Evolutionary conservation across 192 early-diverging fungal genomes (phyloP).

Genomic region (Jimgerdemannia flammicorona): DNA sequence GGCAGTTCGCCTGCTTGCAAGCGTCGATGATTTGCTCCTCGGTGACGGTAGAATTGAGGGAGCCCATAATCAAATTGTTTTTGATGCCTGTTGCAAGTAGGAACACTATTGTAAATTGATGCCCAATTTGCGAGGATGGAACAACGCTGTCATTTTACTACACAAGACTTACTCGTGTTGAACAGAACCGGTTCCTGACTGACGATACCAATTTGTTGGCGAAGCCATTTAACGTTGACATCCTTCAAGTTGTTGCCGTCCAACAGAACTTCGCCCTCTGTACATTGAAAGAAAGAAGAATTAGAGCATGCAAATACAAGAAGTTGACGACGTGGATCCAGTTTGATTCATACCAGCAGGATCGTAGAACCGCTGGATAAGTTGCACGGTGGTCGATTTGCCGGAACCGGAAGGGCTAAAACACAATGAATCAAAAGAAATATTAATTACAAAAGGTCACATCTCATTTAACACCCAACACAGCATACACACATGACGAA

Average conservation of each 20-base stretch:
- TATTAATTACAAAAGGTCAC: not conserved
- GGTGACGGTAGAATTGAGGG: slow-evolving; percentile 36
- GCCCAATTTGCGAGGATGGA: not conserved
- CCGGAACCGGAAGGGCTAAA: slow-evolving; percentile 67
- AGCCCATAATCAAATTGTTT: slow-evolving; percentile 80
- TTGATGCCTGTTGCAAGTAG: slow-evolving; percentile 50
- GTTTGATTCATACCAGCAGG: slow-evolving; percentile 13
- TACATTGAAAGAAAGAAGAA: slow-evolving; percentile 2
- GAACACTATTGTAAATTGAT: not conserved
- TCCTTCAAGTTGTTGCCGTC: slow-evolving; percentile 77
- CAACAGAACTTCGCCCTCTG: slow-evolving; percentile 51
- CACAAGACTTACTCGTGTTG: slow-evolving; percentile 26
- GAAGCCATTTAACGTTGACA: slow-evolving; percentile 78
- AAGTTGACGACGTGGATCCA: not conserved
- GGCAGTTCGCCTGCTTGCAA: slow-evolving; percentile 67
- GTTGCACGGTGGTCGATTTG: slow-evolving; percentile 81
- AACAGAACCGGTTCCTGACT: slow-evolving; percentile 92
- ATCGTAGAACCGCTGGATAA: slow-evolving; percentile 88
- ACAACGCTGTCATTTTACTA: too few relatives aligned
- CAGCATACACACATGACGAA: not conserved
- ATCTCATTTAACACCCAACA: too few relatives aligned
- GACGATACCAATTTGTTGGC: slow-evolving; percentile 86
- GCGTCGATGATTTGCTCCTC: slow-evolving; percentile 72
- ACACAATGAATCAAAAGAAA: not conserved
- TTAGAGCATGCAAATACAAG: too few relatives aligned